Base-by-base conservation (phyloP, 306 rosid genomes). In the Gastrolobium villosum region DNA sequence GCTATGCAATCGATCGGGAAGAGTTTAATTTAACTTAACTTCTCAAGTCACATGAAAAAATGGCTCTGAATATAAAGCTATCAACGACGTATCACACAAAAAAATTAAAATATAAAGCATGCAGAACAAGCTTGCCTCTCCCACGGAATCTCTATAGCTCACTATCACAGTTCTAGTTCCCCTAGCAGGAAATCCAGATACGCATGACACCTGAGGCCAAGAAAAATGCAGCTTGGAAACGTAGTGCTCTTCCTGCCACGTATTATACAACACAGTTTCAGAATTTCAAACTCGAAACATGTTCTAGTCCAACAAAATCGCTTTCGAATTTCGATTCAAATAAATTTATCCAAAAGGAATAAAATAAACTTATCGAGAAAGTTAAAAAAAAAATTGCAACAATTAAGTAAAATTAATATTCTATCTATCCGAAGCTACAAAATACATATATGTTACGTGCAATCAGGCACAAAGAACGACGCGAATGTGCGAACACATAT, bases 121-220 rank as follows among this genome's bases (percentile, higher is more conserved):
- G 39, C 2, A 28, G 54, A 15, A 15, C 44, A 73, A 65, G 43
- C 85, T 80, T 83, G 70, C 99, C 93, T 89, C 72, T 72, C 90
- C 88, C 10, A 35, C 8, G 40, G 81, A 75, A 78, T 93, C 97
- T 79, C 81, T 82, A 81, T 88, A 95, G 82, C 93, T 87, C 65
- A 75, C 90, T 53, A 95, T 63, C 48, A 92, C 82, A 3, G 89
- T 81, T 88, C 87, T 87, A 74, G 89, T 86, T 5, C 98, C 96
- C 68, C 94, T 85, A 31, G 91, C 82, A 64, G 98, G 97, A 87
- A 80, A 88, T 70, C 90, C 96, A 45, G 94, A 78, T 60, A 86
- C 66, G 67, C 99, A 93, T 11, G 93, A 86, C 5, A 88, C 92
- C 71, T 93, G 97, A 70, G 98, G 99, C 99, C 98, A 95, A 3